Base-by-base conservation (phyloP, 2,329 filamentous ascomycete genomes). In the Balansia obtecta region DNA sequence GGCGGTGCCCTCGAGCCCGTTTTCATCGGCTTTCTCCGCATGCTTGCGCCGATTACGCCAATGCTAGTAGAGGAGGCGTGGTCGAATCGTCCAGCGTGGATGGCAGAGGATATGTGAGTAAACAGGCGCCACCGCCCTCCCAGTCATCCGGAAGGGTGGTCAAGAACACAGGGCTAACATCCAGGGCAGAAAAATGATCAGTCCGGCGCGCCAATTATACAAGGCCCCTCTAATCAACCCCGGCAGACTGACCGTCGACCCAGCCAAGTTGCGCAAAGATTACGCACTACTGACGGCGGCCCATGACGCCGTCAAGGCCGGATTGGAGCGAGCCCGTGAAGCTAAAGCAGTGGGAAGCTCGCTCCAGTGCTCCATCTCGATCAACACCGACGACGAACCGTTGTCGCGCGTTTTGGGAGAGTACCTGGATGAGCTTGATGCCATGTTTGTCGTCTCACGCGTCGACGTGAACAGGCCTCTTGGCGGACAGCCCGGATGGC, bases 41-140 rank as follows among this genome's bases (percentile, higher is more conserved):
- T 95, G 76, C 73, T 97, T 32, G 83, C 80, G 2, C 89, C 91
- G 1, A 77, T 95, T 50, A 85, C 84, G 10, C 91, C 91, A 1
- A 65, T 90, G 39, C 75, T 97, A 4, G 85, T 96, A 0, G 87
- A 95, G 62, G 91, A 97, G 68, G 84, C 85, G 1, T 95, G 88
- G 88, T 82, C 84, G 49, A 79, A 89, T 65, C 77, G 83, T 3
- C 87, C 90, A 0, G 66, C 71, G 10, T 77, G 74, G 65, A 76
- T 93, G 65, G 76, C 75, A 48, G 62, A 71, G 20, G 69, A 74
- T 39, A 60, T 50, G 66, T 72, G 60, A 57, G 71, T 68, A 48
- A 44, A 48, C 43, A 20, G 43, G 4, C 18, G 22, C 9, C 11
- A 2, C 7, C 12, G 22, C 3, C 33, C 18, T 18, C 30, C 57